Base-by-base conservation (phyloP, 2,329 filamentous ascomycete species). In the Pyrenophora tritici-repentis region DNA sequence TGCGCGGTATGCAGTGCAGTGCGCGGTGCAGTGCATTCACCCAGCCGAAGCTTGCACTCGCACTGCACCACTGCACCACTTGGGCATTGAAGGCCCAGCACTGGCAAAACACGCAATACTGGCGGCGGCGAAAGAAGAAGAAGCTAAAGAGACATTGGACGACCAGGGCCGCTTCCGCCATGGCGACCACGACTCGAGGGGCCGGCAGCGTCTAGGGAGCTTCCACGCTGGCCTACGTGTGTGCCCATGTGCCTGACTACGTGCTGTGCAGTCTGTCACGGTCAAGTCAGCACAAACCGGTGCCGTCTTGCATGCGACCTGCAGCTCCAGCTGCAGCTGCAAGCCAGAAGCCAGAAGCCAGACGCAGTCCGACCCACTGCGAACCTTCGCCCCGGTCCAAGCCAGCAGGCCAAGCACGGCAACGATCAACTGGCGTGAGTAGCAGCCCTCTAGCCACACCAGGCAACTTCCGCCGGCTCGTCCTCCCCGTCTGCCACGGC, bases 401-500 rank as follows among this genome's bases (percentile, higher is more conserved):
- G 39, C 47, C 50, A 50, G 50, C 33, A 51, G 41, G 50, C 46
- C 41, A 58, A 51, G 36, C 31, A 61, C 42, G 49, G 60, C 47
- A 57, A 53, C 34, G 56, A 59, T 58, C 58, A 46, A 6, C 53
- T 45, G 37, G n/a, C 41, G 20, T 48, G 12, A 10, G 26, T 38
- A 49, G 55, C 36, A 18, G 34, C 18, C 39, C 35, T 32, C 37
- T 42, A 42, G 29, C 31, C 48, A 13, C 16, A 35, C 44, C 14
- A 42, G 54, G 39, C 40, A 47, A 42, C 33, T 53, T 36, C 61
- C 50, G 56, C 35, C 61, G 61, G 64, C 58, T 53, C 47, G 53
- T 45, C 35, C 57, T 60, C 61, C 63, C 63, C 63, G 62, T 55
- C 48, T 59, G 53, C 59, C 53, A 56, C 48, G 56, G 50, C 45